A percentile compares a stretch with the other conserved stretches of the same genome.
These are phyloP conservation scores for Xylaria telfairii DNA, from an alignment of 495 filamentous ascomycete species.

Conservation along the genomic window DNA sequence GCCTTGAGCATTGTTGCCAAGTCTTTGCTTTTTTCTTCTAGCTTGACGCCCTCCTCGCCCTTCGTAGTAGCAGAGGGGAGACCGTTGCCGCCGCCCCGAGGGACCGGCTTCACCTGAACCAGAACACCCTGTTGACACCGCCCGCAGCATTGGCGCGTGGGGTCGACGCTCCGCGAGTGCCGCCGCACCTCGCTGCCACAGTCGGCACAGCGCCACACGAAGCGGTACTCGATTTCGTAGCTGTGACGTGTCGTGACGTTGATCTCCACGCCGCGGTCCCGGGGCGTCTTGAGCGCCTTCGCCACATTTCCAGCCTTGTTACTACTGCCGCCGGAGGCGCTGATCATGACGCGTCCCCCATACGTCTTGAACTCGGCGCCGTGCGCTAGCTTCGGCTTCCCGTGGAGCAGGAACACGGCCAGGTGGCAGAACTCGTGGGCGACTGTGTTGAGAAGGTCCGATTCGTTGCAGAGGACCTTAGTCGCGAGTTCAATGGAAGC, in stretches of 20 bases:
- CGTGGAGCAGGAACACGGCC: conserved; percentile 81
- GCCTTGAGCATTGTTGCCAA: background rate
- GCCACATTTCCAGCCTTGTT: too few species aligned
- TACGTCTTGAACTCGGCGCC: conserved; percentile 83
- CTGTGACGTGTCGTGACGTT: conserved; percentile 83
- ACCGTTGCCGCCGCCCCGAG: conserved; percentile 50
- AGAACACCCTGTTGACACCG: conserved; percentile 68
- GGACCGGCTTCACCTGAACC: conserved; percentile 80
- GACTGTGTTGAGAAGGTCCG: conserved; percentile 81
- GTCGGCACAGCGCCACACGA: conserved; percentile 77
- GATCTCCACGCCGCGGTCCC: conserved; percentile 49
- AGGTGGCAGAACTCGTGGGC: conserved; percentile 97
- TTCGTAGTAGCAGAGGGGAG: background rate
- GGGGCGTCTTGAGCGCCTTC: conserved; percentile 12
- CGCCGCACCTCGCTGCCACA: conserved; percentile 75
- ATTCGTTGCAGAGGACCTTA: conserved; percentile 79
- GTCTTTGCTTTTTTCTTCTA: background rate
- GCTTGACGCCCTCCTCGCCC: background rate
- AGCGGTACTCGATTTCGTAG: conserved; percentile 90
- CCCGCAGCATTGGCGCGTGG: conserved; percentile 69
- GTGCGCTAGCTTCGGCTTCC: conserved; percentile 73
- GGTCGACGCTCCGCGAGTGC: conserved; percentile 83
- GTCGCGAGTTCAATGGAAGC: conserved; percentile 86
- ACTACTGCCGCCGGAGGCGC: conserved; percentile 42
- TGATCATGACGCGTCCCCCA: conserved; percentile 46